Conservation (phyloP, 176 grass and related monocot species). For the Zoysia japonica region DNA sequence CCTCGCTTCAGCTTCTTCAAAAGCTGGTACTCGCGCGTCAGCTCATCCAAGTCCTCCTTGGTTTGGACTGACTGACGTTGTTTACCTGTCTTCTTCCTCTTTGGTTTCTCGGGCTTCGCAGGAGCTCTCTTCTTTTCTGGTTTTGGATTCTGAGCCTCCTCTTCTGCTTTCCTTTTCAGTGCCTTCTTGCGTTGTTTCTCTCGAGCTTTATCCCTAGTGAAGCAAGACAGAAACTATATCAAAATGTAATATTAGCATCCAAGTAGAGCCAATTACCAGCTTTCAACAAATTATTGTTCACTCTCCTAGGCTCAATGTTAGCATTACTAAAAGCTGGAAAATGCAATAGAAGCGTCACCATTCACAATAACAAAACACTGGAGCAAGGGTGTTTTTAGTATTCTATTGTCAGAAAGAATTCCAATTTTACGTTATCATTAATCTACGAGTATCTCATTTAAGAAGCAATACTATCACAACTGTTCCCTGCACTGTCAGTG, state of each 20-base stretch:
- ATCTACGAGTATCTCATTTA: background rate
- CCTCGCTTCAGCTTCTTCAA: constrained; percentile 88
- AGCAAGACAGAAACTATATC: constrained; percentile 6
- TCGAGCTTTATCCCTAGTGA: constrained; percentile 70
- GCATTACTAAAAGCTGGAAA: background rate
- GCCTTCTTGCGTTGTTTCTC: constrained; percentile 82
- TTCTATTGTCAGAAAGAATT: background rate
- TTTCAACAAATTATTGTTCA: constrained; percentile 4
- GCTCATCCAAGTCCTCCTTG: constrained; percentile 90
- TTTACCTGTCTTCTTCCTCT: constrained; percentile 78
- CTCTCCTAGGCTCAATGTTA: background rate
- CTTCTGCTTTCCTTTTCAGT: constrained; percentile 71
- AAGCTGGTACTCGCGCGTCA: constrained; percentile 72
- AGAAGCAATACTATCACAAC: background rate
- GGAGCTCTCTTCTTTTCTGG: constrained; percentile 49
- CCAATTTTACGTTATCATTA: background rate
- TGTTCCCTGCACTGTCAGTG: background rate
- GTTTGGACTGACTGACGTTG: constrained; percentile 71
- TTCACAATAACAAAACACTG: constrained; percentile 7
- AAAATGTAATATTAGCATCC: background rate
- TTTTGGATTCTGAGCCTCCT: constrained; percentile 52
- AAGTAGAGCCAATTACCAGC: background rate
- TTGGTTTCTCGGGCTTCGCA: constrained; percentile 48
- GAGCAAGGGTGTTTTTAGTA: background rate
- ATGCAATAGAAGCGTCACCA: background rate